phyloP scores from a whole-genome alignment of 73 alveolate species.

The Durusdinium trenchii region DNA sequence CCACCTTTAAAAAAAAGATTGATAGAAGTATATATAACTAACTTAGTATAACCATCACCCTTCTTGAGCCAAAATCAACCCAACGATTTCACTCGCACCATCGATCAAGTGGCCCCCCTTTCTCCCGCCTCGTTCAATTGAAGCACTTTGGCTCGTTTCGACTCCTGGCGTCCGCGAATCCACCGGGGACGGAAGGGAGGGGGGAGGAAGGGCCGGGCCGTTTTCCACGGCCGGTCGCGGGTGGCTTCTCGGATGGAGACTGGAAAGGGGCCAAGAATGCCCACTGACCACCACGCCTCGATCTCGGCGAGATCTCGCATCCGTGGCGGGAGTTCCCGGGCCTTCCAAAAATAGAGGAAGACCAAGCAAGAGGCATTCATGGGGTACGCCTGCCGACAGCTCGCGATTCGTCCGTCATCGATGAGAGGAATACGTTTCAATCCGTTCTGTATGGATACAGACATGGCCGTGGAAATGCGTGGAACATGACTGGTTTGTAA shows the following conservation, averaged over 20 bases:
- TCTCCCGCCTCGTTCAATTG: constrained; percentile 48
- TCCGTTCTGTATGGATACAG: too few species aligned
- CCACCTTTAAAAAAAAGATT: too few species aligned
- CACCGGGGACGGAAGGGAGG: background rate
- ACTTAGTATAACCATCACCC: too few species aligned
- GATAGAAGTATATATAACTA: too few species aligned
- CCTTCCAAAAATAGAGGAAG: constrained; percentile 83
- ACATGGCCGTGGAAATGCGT: too few species aligned
- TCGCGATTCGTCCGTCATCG: too few species aligned
- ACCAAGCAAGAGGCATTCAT: constrained; percentile 91
- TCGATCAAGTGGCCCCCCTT: background rate
- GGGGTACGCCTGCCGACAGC: constrained; percentile 38
- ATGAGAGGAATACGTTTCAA: too few species aligned
- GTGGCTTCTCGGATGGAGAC: background rate
- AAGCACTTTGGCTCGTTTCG: constrained; percentile 87
- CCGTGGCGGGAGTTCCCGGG: too few species aligned
- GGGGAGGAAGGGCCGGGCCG: background rate
- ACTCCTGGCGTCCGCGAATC: background rate
- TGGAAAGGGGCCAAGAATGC: background rate
- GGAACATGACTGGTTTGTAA: background rate
- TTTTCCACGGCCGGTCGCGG: background rate
- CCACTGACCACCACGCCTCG: background rate
- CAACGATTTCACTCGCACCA: too few species aligned
- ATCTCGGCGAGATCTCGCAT: background rate
- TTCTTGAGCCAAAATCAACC: too few species aligned